Percentiles rank a stretch among this genome's conserved stretches.
phyloP scores from a whole-genome alignment of 768 basidiomycete species.

The Termitomyces sp. region DNA sequence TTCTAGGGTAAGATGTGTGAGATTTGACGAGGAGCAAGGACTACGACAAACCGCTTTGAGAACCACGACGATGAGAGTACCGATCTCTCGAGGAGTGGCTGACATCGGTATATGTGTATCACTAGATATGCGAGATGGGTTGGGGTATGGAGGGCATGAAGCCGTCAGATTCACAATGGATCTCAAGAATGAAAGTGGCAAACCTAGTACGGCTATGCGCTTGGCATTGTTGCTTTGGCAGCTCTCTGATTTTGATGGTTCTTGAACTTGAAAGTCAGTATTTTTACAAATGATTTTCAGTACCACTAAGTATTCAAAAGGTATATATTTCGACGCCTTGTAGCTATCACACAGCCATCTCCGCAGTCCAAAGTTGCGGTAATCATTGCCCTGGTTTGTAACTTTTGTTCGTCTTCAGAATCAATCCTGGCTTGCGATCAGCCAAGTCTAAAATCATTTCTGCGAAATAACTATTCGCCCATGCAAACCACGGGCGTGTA shows the following conservation, averaged over 20 bases:
- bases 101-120: constrained; percentile 42
- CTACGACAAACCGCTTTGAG: constrained; percentile 79
- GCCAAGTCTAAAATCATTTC: constrained; percentile 82
- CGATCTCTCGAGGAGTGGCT: constrained; percentile 70
- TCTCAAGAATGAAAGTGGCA: constrained; percentile 4
- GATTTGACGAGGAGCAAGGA: constrained; percentile 12
- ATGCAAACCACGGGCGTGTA: constrained; percentile 78
- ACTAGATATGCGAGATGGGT: background rate
- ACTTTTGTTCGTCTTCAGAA: constrained; percentile 53
- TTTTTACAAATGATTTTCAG: background rate
- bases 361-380: constrained; percentile 8
- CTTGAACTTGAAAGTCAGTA: background rate
- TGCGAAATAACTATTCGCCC: constrained; percentile 82
- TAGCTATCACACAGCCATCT: constrained; percentile 7
- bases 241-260: background rate
- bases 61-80: constrained; percentile 91
- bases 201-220: background rate
- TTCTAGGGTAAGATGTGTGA: constrained; percentile 46
- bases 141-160: constrained; percentile 15
- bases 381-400: constrained; percentile 53
- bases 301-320: background rate
- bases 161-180: background rate
- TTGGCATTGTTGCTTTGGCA: constrained; percentile 1
- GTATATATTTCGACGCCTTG: background rate
- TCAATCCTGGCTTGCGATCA: constrained; percentile 65